Base-by-base conservation (phyloP, 108 stramenopile species). In the Aurantiochytrium sp. region DNA sequence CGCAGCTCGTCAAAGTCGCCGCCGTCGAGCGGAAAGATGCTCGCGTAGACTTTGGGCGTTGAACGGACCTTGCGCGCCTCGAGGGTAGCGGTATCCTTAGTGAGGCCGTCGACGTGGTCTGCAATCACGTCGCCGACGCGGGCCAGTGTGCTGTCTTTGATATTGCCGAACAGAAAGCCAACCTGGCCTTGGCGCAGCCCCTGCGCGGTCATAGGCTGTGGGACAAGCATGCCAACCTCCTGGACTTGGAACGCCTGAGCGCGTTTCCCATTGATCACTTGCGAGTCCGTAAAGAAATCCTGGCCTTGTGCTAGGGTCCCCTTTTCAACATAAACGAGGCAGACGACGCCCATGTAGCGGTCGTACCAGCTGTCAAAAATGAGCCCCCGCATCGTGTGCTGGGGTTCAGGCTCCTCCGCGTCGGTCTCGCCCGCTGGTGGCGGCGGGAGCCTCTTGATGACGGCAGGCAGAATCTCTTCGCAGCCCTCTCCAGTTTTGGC, bases 341-440 rank as follows among this genome's bases (percentile, higher is more conserved):
- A 95, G 85, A 97, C 93, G 6, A 98, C 96, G 31, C 98, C 99
- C 41, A 97, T 94, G 68, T 93, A 92, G 6, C 90, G 54, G 55
- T 98, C 98, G 90, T 96, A 98, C 96, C 97, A 98, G 34, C 95
- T 95, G 90, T 99, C 99, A 54, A 98, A 96, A 32, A 99, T 97
- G 85, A 97, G 94, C 48, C 95, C 97, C 53, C 96, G 89, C 45
- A 97, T 68, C 34, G 94, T 93, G 36, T 68, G 21, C 12, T 68
- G 8, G 24, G 87, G 10, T 6, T 17, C 59, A 65, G 59, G n/a
- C n/a, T n/a, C n/a, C n/a, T n/a, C n/a, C n/a, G n/a, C n/a, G n/a
- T n/a, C n/a, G n/a, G n/a, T n/a, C n/a, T n/a, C n/a, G n/a, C n/a
- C n/a, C n/a, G n/a, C 73, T 27, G 73, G 73, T 2, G 85, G 88